Percentiles rank a stretch among this genome's conserved stretches.
These are phyloP conservation scores for Mrakia blollopis DNA, from an alignment of 768 basidiomycete genomes.

Conservation along the genomic window DNA sequence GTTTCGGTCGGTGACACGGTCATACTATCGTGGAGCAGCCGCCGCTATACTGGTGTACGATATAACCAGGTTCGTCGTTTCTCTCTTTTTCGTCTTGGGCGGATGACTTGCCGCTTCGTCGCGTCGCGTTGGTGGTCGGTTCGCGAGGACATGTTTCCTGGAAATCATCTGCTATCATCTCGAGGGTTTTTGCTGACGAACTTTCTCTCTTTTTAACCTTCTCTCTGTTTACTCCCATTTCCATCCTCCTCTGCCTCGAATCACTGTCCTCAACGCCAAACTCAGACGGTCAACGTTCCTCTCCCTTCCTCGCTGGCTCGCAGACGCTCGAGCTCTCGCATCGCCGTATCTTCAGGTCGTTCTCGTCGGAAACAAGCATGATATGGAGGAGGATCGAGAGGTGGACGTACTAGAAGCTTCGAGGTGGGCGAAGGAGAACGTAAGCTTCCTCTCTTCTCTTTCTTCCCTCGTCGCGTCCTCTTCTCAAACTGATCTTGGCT, in stretches of 20 bases:
- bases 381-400: conserved; percentile 84
- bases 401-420: conserved; percentile 95
- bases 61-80: conserved; percentile 53
- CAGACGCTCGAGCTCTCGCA: conserved; percentile 86
- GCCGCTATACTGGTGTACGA: conserved; percentile 47
- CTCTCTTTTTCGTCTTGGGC: background rate
- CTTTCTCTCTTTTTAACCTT: conserved; percentile 13
- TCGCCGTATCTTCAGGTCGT: conserved; percentile 75
- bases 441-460: background rate
- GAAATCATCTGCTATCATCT: too few relatives aligned
- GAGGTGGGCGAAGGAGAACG: conserved; percentile 92
- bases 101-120: background rate
- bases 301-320: conserved; percentile 64
- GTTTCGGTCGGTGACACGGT: conserved; percentile 86
- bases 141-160: too few relatives aligned
- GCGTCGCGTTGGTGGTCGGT: too few relatives aligned
- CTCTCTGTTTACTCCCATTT: background rate
- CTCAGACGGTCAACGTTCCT: conserved; percentile 21
- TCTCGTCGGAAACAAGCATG: conserved; percentile 86
- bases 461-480: conserved; percentile 47
- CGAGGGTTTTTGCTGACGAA: too few relatives aligned
- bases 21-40: conserved; percentile 86
- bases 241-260: background rate
- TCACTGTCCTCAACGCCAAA: background rate
- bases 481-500: background rate